Evolutionary conservation across 164 flowering plant species (phyloP), one percentile per base, ranked within the genome.

Genomic region (Chimonanthus salicifolius): DNA sequence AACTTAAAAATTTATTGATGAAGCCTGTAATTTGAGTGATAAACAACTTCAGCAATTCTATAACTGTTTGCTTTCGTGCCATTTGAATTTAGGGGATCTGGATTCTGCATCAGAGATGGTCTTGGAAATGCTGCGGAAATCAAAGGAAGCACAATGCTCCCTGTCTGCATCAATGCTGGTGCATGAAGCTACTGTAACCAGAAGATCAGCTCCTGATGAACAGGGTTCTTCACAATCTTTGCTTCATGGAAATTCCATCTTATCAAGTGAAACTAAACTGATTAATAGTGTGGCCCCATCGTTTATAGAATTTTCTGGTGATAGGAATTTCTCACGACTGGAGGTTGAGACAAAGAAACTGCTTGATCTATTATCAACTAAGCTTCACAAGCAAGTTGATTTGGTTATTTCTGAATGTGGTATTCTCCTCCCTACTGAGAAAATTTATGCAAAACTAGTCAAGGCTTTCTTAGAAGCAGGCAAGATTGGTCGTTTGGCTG

Each of bases 81-180:
- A 89, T 81, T 75, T 96, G 84, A 94, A 94, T 68, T 89, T 96
- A 77, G 96, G 97, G 50, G 97, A 96, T 78, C 76, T 94, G 58
- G 87, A 86, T 75, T 82, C 92, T 78, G 97, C 93, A 72, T 88
- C 97, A 5, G 82, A 79, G 62, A 85, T 96, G 87, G 95, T 96
- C 58, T 78, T 96, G 80, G 89, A 88, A 79, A 90, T 96, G 95
- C 92, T 96, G 18, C 81, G 76, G 33, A 92, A 87, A 78, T 90
- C 94, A 70, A 90, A 84, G 75, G 82, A 84, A 78, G 98, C 97
- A 70, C 81, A 71, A 7, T 85, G 83, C 74, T 88, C 94, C 67
- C 83, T 91, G 77, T 85, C 88, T 71, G 80, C 90, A 3, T 89
- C 91, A 44, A 84, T 80, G 4, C 69, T 86, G 47, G 49, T 67